Evolutionary conservation across 495 filamentous ascomycete genomes (phyloP), one percentile per base, ranked within the genome.

Genomic region (Penicillium coffeae): DNA sequence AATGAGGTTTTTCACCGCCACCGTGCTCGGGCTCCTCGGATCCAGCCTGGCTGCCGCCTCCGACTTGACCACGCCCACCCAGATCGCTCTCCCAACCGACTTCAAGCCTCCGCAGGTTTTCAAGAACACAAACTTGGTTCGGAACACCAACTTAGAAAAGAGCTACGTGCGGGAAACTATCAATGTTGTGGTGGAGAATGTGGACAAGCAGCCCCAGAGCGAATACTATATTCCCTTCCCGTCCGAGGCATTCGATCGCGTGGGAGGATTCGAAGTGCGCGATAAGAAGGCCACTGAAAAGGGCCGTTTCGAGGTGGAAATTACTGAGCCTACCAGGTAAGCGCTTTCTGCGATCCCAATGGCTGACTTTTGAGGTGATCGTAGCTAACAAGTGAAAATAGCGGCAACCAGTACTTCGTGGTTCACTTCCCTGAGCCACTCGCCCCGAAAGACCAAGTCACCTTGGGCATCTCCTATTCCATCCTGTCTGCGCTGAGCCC

Each of bases 141-240:
- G 95, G 50, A 85, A 87, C 46, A 84, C 90, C 56, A 96, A 95
- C 59, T 68, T 96, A 45, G 92, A 96, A 62, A 96, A 96, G 72
- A 84, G 82, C 50, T 97, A 92, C 59, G 82, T 82, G 16, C 86
- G 88, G 56, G 90, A 97, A 64, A 86, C 81, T 10, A 81, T 96
- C 77, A 96, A 97, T 72, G 87, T 95, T 8, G 76, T 95, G 21
- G 84, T 97, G 42, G 89, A 98, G 77, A 98, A 98, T 69, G 72
- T 86, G 55, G 79, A 80, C 59, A 82, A 78, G 32, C 69, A 83
- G 42, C 78, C 89, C 8, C 93, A 97, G 62, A 77, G 77, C 69
- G 85, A 91, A 65, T 97, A 96, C 78, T 96, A 84, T 66, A 59
- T 96, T 27, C 85, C 90, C 3, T 92, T 97, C 71, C 83, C 84